phyloP scores from a whole-genome alignment of 352 stramenopile species.

The Blastocystis hominis region DNA sequence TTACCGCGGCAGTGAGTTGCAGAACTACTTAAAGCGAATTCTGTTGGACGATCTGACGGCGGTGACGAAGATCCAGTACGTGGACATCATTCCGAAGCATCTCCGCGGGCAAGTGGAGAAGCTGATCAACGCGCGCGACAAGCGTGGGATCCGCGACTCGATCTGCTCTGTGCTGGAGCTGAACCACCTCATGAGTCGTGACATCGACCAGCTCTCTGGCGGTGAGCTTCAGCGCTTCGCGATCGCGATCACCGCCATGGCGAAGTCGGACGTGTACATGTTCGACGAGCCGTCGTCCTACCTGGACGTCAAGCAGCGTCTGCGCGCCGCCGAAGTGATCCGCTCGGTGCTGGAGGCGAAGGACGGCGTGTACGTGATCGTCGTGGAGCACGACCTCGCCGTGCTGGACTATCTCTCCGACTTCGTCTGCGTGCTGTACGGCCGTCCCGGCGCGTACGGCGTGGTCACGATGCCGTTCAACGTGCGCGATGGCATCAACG shows the following conservation, averaged over 20 bases:
- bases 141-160: background rate
- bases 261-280: slow-evolving; percentile 97
- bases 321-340: slow-evolving; percentile 93
- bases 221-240: slow-evolving; percentile 98
- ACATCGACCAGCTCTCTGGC: slow-evolving; percentile 84
- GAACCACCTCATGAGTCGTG: slow-evolving; percentile 86
- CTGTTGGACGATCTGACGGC: slow-evolving; percentile 96
- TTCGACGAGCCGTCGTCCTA: slow-evolving; percentile 99
- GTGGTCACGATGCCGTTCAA: slow-evolving; percentile 99
- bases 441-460: slow-evolving; percentile 89
- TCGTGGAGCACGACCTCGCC: slow-evolving; percentile 98
- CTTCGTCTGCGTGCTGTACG: slow-evolving; percentile 98
- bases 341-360: slow-evolving; percentile 77
- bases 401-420: slow-evolving; percentile 98
- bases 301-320: slow-evolving; percentile 94
- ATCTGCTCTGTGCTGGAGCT: slow-evolving; percentile 75
- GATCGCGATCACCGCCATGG: slow-evolving; percentile 87
- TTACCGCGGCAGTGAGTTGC: slow-evolving; percentile 88
- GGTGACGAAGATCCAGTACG: slow-evolving; percentile 99
- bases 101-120: slow-evolving; percentile 23
- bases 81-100: slow-evolving; percentile 94
- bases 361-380: slow-evolving; percentile 81
- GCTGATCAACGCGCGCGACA: background rate
- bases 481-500: slow-evolving; percentile 98
- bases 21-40: slow-evolving; percentile 99